phyloP scores from a whole-genome alignment of 176 grass and related monocot genomes.

The Oryza longistaminata region DNA sequence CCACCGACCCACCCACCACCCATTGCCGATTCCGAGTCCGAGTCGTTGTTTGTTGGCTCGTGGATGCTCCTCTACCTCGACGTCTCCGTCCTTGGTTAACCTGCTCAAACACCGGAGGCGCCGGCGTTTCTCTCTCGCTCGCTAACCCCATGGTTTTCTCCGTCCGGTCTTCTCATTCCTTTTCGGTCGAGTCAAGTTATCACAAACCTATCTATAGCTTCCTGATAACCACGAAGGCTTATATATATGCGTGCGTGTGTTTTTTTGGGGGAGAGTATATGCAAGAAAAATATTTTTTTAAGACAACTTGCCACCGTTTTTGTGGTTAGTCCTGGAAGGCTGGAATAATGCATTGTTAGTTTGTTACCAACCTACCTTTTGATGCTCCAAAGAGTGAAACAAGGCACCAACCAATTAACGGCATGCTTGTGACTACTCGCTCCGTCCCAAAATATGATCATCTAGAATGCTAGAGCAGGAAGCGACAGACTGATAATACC shows the following conservation, averaged over 20 bases:
- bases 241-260: neutral
- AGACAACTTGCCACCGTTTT: neutral
- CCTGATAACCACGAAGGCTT: neutral
- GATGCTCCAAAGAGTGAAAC: neutral
- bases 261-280: neutral
- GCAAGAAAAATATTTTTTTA: neutral
- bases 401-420: too few species aligned
- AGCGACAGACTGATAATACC: too few species aligned
- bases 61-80: neutral
- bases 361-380: neutral
- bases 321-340: neutral
- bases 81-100: neutral
- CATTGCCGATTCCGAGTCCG: too few species aligned
- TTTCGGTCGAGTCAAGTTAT: neutral
- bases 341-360: too few species aligned
- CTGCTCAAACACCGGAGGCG: conserved; percentile 22
- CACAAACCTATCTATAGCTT: neutral
- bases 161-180: neutral
- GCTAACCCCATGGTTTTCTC: conserved; percentile 20
- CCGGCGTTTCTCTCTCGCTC: conserved; percentile 13
- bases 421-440: too few species aligned
- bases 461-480: too few species aligned
- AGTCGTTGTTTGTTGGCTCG: neutral
- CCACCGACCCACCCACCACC: too few species aligned
- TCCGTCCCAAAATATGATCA: too few species aligned